Percentiles rank a stretch among this genome's conserved stretches.
These are phyloP conservation scores for Xylaria sp. DNA, from an alignment of 2,329 filamentous ascomycete genomes.

Conservation along the genomic window DNA sequence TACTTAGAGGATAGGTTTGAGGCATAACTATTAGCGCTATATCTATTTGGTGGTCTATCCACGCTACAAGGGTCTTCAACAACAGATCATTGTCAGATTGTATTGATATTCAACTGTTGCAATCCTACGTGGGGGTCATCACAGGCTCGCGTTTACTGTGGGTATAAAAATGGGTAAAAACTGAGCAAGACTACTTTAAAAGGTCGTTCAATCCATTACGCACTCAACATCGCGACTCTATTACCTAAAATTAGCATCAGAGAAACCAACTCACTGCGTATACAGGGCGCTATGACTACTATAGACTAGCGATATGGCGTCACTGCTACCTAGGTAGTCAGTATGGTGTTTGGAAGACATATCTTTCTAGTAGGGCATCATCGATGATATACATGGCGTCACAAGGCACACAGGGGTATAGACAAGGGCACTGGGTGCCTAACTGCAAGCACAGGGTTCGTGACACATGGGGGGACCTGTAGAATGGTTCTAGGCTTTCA, in stretches of 20 bases:
- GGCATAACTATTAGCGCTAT: too few species aligned
- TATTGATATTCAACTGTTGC: background rate
- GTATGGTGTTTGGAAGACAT: background rate
- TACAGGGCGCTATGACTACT: background rate
- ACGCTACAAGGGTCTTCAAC: background rate
- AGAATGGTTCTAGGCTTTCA: background rate
- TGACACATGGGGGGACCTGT: too few species aligned
- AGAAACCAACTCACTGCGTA: background rate
- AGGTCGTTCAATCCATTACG: background rate
- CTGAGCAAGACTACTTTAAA: background rate
- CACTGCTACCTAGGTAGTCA: background rate
- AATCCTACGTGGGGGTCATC: constrained; percentile 10
- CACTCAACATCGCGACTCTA: background rate
- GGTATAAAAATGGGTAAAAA: background rate
- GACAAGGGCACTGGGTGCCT: too few species aligned
- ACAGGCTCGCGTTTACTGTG: background rate
- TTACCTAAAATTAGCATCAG: background rate
- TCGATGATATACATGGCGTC: background rate
- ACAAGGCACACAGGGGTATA: too few species aligned
- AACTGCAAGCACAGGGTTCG: too few species aligned
- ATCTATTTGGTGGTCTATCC: background rate
- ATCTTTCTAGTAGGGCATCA: background rate
- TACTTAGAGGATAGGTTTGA: too few species aligned
- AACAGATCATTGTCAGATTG: background rate
- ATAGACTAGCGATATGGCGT: background rate